Percentiles rank a stretch among this genome's conserved stretches.
Conservation (phyloP, 805 yeast genomes). For the Yamadazyma akitaensis region DNA sequence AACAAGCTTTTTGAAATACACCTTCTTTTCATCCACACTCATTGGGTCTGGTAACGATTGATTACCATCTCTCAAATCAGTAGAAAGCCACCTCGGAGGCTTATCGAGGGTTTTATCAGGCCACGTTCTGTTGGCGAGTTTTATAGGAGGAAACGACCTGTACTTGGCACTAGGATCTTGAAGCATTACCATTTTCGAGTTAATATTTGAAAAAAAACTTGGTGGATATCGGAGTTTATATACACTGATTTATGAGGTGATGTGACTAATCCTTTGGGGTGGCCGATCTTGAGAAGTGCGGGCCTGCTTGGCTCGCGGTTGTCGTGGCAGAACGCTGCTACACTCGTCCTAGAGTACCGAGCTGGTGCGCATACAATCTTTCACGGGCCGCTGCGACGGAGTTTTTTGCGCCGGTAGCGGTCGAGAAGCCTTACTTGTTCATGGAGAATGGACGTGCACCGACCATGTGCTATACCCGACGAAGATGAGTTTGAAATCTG, state of each 20-base stretch:
- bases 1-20: constrained; percentile 62
- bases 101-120: constrained; percentile 55
- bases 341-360: too few species aligned
- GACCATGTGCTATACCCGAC: background rate
- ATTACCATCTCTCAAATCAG: constrained; percentile 82
- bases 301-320: background rate
- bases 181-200: constrained; percentile 31
- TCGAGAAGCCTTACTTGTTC: background rate
- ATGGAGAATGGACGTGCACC: background rate
- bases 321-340: background rate
- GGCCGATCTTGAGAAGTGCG: too few species aligned
- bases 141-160: constrained; percentile 50
- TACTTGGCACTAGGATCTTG: constrained; percentile 65
- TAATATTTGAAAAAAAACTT: background rate
- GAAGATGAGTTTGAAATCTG: background rate
- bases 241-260: background rate
- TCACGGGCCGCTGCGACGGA: background rate
- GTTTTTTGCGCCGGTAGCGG: background rate
- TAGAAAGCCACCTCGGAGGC: constrained; percentile 80
- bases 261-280: constrained; percentile 5
- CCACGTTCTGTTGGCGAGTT: constrained; percentile 67
- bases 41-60: constrained; percentile 85
- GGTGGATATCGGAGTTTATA: background rate
- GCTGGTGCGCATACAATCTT: too few species aligned
- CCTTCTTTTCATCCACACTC: constrained; percentile 75